Evolutionary conservation across 2,329 filamentous ascomycete genomes (phyloP).

Genomic region (Lachnellula hyalina): DNA sequence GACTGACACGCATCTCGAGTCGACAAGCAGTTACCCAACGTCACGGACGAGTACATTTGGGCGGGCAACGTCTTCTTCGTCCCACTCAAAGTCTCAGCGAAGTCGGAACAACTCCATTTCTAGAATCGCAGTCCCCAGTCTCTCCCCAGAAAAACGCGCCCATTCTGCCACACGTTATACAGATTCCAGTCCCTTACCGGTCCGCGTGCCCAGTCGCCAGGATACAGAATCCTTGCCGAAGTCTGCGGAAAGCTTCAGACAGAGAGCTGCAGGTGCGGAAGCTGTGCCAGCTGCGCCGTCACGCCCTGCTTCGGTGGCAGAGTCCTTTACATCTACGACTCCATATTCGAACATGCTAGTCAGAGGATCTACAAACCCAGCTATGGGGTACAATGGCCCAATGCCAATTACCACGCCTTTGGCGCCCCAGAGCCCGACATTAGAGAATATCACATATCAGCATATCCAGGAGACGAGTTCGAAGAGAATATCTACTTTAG

Average conservation of each 20-base stretch:
- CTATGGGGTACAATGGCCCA: slow-evolving; percentile 17
- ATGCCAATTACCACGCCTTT: slow-evolving; percentile 10
- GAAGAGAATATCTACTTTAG: slow-evolving; percentile 90
- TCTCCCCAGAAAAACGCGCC: slow-evolving; percentile 19
- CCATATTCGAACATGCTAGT: slow-evolving; percentile 30
- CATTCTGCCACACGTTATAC: slow-evolving; percentile 16
- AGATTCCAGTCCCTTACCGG: slow-evolving; percentile 12
- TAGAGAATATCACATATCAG: slow-evolving; percentile 39
- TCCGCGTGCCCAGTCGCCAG: not conserved
- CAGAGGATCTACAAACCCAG: slow-evolving; percentile 24
- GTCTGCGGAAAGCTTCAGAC: slow-evolving; percentile 21
- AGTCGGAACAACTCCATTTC: slow-evolving; percentile 38
- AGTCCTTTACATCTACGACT: slow-evolving; percentile 23
- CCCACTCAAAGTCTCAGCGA: slow-evolving; percentile 30
- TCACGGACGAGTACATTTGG: slow-evolving; percentile 48
- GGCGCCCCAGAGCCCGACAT: slow-evolving; percentile 28
- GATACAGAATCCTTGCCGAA: slow-evolving; percentile 8
- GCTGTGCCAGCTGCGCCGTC: slow-evolving; percentile 5
- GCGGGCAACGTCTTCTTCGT: slow-evolving; percentile 49
- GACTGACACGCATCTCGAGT: slow-evolving; percentile 18
- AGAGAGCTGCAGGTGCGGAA: slow-evolving; percentile 15
- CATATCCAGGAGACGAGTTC: slow-evolving; percentile 79
- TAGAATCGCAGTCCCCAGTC: not conserved
- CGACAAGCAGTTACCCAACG: slow-evolving; percentile 10
- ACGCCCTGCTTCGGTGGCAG: slow-evolving; percentile 13